Base-by-base conservation (phyloP, 2,329 filamentous ascomycete genomes). In the Fusarium sp. region DNA sequence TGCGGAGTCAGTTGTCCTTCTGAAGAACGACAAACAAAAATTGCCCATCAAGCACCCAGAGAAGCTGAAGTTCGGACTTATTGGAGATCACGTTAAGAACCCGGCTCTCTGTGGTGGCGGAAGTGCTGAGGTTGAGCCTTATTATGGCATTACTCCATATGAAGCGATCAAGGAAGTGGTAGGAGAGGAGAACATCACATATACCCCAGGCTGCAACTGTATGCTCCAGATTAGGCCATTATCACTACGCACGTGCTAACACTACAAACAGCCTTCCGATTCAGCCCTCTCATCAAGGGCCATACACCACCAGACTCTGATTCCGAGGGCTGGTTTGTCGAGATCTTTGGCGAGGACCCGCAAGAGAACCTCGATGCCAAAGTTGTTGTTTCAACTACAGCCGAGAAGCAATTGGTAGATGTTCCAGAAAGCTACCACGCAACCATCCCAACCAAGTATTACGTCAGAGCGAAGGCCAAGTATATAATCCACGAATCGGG, bases 1-100 rank as follows among this genome's bases (percentile, higher is more conserved):
- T 4, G 53, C 63, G 0, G 71, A 73, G 5, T 63, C 71, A 1
- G 54, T 73, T 1, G 71, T 73, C 1, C 18, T 73, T 3, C 33
- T 73, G 9, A 73, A 72, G 52, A 72, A 73, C 2, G 14, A 68
- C 3, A 58, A 49, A 1, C 9, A 36, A 5, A 39, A n/a, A 1
- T 8, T 73, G 4, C 71, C 71, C 0, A 72, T 73, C n/a, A 50
- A 76, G 27, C 61, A 71, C 10, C 56, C 67, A 0, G 58, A 74
- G 33, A 69, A 66, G 3, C 50, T 84, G 1, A 80, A 86, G 17
- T 83, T 77, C 11, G 76, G 77, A 4, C 59, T 81, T 7, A 78
- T 82, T 36, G 80, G 80, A 4, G 78, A 81, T 17, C 88, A 89
- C 18, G 73, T 80, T 35, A 79, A 79, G 50, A 74, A 77, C 11